Evolutionary conservation across 2,329 filamentous ascomycete species (phyloP), one percentile per base, ranked within the genome.

Genomic region (Cytospora schulzeri): DNA sequence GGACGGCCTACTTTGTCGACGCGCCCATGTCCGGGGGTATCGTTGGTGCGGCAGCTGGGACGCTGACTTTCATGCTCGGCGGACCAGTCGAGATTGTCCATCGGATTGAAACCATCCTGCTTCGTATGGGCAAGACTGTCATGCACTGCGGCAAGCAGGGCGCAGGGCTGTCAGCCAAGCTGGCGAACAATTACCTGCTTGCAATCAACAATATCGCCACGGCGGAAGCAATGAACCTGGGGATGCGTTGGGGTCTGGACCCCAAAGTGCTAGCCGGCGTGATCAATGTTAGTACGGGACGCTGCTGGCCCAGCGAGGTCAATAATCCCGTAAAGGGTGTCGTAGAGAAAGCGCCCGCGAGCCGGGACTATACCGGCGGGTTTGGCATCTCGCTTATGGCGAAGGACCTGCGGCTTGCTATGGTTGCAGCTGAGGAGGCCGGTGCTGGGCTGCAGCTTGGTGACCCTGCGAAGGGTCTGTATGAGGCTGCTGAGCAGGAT

Each of bases 1-100:
- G 85, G 1, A 85, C 90, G 73, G 91, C 91, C 60, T 84, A 83
- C 60, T 97, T 98, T 73, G 88, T 97, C 65, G 95, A 99, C 74
- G 94, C 95, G 3, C 95, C 95, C 53, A 97, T 99, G 90, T 98
- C 94, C 0, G 95, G 95, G 56, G 95, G 95, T 58, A 93, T 97
- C 0, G 92, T 98, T 6, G 95, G 94, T 52, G 95, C 95, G 14
- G 83, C 87, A 7, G 92, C 92, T 15, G 95, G 91, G 38, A 93
- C 92, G 0, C 81, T 99, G 64, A 97, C 93, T 0, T 99, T 99
- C 76, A 98, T 99, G 95, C 87, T 98, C 63, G 95, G 95, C 52
- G 85, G 89, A 8, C 81, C 87, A 0, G 73, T 80, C 1, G 79
- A 83, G 4, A 75, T 91, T 0, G 81, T 95, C 1, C 78, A 87